Conservation (phyloP, 345 rosid species). For the Moricandia arvensis region DNA sequence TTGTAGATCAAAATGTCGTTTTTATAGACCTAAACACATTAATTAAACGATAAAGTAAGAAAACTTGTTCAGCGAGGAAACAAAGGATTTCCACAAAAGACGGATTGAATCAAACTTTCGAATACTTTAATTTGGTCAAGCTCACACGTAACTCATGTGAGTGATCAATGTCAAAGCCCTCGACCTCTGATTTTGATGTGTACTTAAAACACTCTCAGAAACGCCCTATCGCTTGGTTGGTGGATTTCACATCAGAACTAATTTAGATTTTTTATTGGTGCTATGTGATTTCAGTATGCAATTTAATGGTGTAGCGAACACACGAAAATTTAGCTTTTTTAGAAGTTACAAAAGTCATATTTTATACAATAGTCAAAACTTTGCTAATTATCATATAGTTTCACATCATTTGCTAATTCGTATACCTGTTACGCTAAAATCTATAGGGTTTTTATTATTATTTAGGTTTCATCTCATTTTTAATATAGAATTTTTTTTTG, state of each 20-base stretch:
- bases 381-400: neutral
- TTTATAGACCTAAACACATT: conserved; percentile 34
- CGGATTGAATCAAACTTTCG: neutral
- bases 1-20: conserved; percentile 22
- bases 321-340: neutral
- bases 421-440: neutral
- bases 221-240: conserved; percentile 28
- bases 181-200: conserved; percentile 29
- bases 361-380: neutral
- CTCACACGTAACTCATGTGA: conserved; percentile 40
- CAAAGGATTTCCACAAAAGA: conserved; percentile 27
- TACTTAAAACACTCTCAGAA: conserved; percentile 32
- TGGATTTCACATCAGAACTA: conserved; percentile 35
- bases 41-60: conserved; percentile 33
- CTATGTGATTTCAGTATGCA: neutral
- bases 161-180: conserved; percentile 12
- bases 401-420: neutral
- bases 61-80: conserved; percentile 24
- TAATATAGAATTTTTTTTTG: no score
- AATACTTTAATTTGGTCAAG: conserved; percentile 36
- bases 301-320: neutral
- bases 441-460: neutral
- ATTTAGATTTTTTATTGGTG: conserved; percentile 9
- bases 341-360: neutral
- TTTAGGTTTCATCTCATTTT: neutral